Conservation (phyloP, 352 stramenopile genomes). For the Globisporangium spiculum region DNA sequence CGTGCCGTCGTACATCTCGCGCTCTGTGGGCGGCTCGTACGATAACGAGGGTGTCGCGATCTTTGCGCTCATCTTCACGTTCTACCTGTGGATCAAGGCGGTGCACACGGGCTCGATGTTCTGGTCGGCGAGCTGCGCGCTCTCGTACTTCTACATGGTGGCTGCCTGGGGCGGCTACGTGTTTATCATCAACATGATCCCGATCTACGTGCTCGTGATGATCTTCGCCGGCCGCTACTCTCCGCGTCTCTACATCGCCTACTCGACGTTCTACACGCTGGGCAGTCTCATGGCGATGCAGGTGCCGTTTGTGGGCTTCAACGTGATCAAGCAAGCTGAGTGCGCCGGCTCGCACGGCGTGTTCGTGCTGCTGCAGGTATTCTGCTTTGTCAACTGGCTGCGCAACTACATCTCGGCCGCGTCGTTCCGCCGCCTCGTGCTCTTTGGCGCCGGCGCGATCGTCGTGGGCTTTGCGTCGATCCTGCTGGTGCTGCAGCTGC, state of each 20-base stretch:
- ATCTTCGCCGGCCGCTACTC: conserved; percentile 92
- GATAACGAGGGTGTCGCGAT: conserved; percentile 99
- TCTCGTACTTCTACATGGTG: conserved; percentile 98
- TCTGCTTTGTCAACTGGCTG: conserved; percentile 74
- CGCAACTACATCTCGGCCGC: conserved; percentile 70
- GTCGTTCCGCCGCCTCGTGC: conserved; percentile 73
- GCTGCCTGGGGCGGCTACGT: conserved; percentile 97
- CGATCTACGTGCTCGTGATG: conserved; percentile 94
- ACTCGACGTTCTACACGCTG: conserved; percentile 97
- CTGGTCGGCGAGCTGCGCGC: conserved; percentile 69
- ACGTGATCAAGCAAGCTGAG: conserved; percentile 91
- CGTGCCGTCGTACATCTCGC: conserved; percentile 96
- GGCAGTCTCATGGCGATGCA: conserved; percentile 96
- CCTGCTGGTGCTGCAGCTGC: conserved; percentile 78
- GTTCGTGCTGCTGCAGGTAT: conserved; percentile 92
- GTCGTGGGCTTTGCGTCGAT: conserved; percentile 50
- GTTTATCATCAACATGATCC: conserved; percentile 99
- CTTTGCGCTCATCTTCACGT: conserved; percentile 96
- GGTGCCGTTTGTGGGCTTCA: conserved; percentile 97
- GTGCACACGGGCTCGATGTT: conserved; percentile 90
- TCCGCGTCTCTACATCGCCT: conserved; percentile 94
- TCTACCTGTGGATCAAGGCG: conserved; percentile 97
- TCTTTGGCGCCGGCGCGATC: conserved; percentile 52
- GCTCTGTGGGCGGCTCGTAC: conserved; percentile 96
- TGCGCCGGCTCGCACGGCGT: conserved; percentile 85